Evolutionary conservation across 1,284 basidiomycete genomes (phyloP).

Genomic region (Meira nashicola): DNA sequence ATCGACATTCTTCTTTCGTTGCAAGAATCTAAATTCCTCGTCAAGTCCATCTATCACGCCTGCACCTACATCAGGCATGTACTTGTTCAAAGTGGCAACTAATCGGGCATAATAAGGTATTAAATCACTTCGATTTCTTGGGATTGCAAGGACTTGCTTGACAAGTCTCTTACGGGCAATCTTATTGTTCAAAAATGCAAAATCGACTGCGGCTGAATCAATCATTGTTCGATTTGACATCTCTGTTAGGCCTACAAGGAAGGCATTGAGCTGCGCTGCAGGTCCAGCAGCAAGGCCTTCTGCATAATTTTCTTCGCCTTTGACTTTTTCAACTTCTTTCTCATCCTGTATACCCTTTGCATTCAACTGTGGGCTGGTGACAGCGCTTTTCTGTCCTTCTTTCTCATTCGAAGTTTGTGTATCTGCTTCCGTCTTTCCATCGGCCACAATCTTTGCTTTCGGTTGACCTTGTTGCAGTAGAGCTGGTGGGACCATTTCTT

Average conservation of each 20-base stretch:
- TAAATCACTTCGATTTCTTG: slow-evolving; percentile 82
- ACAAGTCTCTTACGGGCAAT: slow-evolving; percentile 83
- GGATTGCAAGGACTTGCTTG: slow-evolving; percentile 68
- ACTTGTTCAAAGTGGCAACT: slow-evolving; percentile 77
- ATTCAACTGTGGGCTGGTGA: not conserved
- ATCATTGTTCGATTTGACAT: slow-evolving; percentile 86
- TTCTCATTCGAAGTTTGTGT: not conserved
- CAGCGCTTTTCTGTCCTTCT: not conserved
- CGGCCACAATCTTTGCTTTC: not conserved
- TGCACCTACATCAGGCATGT: slow-evolving; percentile 86
- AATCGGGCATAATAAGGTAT: slow-evolving; percentile 89
- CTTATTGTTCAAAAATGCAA: slow-evolving; percentile 92
- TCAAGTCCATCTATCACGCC: slow-evolving; percentile 79
- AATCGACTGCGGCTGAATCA: slow-evolving; percentile 90
- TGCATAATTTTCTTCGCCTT: slow-evolving; percentile 52
- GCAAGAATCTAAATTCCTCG: slow-evolving; percentile 93
- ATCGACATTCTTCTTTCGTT: slow-evolving; percentile 86
- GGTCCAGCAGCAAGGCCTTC: slow-evolving; percentile 64
- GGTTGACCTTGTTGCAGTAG: slow-evolving; percentile 54
- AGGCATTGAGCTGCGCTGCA: slow-evolving; percentile 80
- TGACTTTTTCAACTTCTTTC: slow-evolving; percentile 17
- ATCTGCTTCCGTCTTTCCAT: not conserved
- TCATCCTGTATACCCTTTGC: slow-evolving; percentile 13
- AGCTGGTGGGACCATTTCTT: slow-evolving; percentile 80
- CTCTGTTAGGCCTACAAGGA: slow-evolving; percentile 88